Percentiles rank a stretch among this genome's conserved stretches.
These are phyloP conservation scores for Neopestalotiopsis rosae DNA, from an alignment of 2,329 filamentous ascomycete genomes.

Conservation along the genomic window DNA sequence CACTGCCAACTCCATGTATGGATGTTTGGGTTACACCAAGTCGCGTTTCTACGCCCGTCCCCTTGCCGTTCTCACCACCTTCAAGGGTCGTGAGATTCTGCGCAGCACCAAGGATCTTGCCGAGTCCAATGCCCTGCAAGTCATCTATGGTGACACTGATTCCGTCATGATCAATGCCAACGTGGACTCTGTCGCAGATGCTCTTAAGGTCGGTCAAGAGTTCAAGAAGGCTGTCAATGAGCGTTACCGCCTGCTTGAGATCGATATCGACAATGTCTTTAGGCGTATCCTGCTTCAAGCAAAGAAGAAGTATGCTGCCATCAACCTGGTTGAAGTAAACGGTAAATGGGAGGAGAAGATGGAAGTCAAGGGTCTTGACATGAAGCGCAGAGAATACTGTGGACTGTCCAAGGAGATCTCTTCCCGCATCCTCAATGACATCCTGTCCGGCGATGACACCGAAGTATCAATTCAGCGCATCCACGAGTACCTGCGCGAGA, in stretches of 20 bases:
- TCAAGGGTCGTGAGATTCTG: conserved; percentile 96
- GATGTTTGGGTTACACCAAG: conserved; percentile 94
- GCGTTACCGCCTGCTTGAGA: conserved; percentile 89
- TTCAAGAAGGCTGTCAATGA: conserved; percentile 97
- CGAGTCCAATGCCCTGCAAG: conserved; percentile 86
- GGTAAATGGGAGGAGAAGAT: conserved; percentile 93
- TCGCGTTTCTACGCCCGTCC: conserved; percentile 97
- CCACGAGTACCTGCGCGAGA: conserved; percentile 88
- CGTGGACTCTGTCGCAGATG: conserved; percentile 89
- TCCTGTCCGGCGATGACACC: conserved; percentile 90
- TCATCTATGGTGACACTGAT: conserved; percentile 98
- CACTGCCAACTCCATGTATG: conserved; percentile 99
- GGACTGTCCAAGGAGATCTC: conserved; percentile 95
- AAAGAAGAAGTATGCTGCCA: conserved; percentile 99
- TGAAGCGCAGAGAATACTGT: conserved; percentile 97
- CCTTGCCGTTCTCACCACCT: conserved; percentile 93
- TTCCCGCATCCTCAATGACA: conserved; percentile 86
- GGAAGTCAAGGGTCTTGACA: conserved; percentile 97
- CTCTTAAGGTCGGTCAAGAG: conserved; percentile 87
- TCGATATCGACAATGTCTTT: conserved; percentile 98
- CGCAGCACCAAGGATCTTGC: conserved; percentile 94
- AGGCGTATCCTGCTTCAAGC: conserved; percentile 90
- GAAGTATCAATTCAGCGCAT: conserved; percentile 88
- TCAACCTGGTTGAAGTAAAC: conserved; percentile 88
- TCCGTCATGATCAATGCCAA: conserved; percentile 99